Percentiles rank a stretch among this genome's conserved stretches.
These are phyloP conservation scores for Crithidia expoeki DNA, from an alignment of 208 protist genomes.

Conservation along the genomic window DNA sequence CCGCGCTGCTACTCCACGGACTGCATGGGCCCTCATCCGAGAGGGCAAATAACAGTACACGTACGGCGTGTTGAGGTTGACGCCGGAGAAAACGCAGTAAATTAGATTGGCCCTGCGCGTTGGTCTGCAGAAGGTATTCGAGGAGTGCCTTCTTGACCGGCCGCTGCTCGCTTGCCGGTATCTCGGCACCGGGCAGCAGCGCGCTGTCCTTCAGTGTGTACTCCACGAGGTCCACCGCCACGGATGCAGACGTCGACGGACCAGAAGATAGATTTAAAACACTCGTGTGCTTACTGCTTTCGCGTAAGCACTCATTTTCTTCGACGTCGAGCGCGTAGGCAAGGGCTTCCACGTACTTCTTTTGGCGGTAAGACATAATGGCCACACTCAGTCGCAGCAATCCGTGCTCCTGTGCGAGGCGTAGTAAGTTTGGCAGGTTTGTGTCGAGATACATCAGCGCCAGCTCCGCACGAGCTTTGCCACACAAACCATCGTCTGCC, in stretches of 20 bases:
- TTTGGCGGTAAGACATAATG: slow-evolving; percentile 55
- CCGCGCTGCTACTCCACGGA: slow-evolving; percentile 39
- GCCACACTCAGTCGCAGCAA: slow-evolving; percentile 49
- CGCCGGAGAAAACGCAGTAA: slow-evolving; percentile 45
- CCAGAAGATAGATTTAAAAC: not conserved
- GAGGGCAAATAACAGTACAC: slow-evolving; percentile 41
- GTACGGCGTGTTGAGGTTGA: slow-evolving; percentile 36
- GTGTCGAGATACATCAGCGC: slow-evolving; percentile 64
- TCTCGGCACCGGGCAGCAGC: slow-evolving; percentile 32
- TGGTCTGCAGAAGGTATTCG: slow-evolving; percentile 31
- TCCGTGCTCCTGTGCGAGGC: slow-evolving; percentile 45
- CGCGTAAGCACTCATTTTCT: slow-evolving; percentile 1
- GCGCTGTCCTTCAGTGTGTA: slow-evolving; percentile 43
- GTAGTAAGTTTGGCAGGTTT: slow-evolving; percentile 46
- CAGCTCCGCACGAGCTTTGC: slow-evolving; percentile 45
- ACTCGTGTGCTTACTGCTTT: not conserved
- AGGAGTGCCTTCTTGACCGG: slow-evolving; percentile 44
- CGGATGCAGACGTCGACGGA: not conserved
- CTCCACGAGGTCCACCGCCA: slow-evolving; percentile 46
- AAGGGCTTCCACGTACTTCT: slow-evolving; percentile 65
- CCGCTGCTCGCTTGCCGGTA: slow-evolving; percentile 33
- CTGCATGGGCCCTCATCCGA: slow-evolving; percentile 44
- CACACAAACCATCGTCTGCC: not conserved
- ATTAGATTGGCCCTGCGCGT: slow-evolving; percentile 14
- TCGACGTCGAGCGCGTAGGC: slow-evolving; percentile 38